These are phyloP conservation scores for Nepenthes mirabilis DNA, from an alignment of 148 eudicot genomes.

Conservation along the genomic window DNA sequence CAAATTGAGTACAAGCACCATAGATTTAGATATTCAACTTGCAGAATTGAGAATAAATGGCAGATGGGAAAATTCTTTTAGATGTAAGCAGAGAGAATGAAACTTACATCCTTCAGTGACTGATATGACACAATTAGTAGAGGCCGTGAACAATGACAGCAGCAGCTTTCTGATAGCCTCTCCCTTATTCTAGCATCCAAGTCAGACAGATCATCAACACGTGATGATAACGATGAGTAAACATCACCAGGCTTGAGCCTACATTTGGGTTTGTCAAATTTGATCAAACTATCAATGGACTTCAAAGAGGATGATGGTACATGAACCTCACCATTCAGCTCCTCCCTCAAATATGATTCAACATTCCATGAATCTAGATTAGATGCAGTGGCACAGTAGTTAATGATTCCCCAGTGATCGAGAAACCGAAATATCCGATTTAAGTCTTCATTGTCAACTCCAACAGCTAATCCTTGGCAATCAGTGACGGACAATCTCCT, in stretches of 20 bases:
- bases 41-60: background rate
- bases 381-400: conserved; percentile 52
- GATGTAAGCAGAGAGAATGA: background rate
- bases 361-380: conserved; percentile 29
- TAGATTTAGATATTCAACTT: no score
- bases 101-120: conserved; percentile 72
- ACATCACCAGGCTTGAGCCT: conserved; percentile 47
- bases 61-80: background rate
- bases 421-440: conserved; percentile 75
- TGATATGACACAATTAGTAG: conserved; percentile 51
- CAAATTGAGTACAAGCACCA: no score
- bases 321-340: conserved; percentile 60
- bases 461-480: conserved; percentile 44
- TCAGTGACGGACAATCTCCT: conserved; percentile 50
- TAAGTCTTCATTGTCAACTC: conserved; percentile 50
- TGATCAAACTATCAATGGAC: conserved; percentile 81
- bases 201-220: conserved; percentile 36
- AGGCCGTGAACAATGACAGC: conserved; percentile 59
- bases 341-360: conserved; percentile 50
- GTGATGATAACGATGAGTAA: conserved; percentile 36
- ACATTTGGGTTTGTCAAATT: conserved; percentile 80
- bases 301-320: conserved; percentile 77
- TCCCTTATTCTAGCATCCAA: conserved; percentile 63
- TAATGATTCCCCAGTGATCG: conserved; percentile 92
- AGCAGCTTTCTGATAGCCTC: conserved; percentile 52